Evolutionary conservation across 768 basidiomycete genomes (phyloP).

Genomic region (Dendrothele bispora): DNA sequence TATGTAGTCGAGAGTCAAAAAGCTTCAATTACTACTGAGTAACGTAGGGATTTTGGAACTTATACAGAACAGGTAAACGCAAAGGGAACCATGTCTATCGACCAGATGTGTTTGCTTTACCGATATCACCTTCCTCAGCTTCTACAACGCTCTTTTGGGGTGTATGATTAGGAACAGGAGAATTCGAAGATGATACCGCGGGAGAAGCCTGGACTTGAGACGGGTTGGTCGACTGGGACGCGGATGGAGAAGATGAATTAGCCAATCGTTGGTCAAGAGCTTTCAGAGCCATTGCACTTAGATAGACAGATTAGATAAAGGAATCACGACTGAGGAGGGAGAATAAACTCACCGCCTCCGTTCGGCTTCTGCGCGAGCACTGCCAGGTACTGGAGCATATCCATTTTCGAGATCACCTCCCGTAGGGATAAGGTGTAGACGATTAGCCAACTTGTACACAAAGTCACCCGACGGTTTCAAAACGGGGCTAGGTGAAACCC

Average conservation of each 20-base stretch:
- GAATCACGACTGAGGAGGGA: background rate
- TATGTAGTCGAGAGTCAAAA: background rate
- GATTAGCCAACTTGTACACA: conserved; percentile 65
- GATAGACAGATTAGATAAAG: conserved; percentile 6
- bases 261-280: conserved; percentile 94
- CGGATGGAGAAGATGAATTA: conserved; percentile 48
- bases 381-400: conserved; percentile 79
- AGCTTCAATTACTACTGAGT: background rate
- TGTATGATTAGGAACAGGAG: conserved; percentile 26
- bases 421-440: conserved; percentile 74
- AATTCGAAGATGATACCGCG: conserved; percentile 28
- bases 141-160: conserved; percentile 37
- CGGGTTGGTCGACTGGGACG: conserved; percentile 29
- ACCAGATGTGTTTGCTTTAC: conserved; percentile 24
- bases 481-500: conserved; percentile 61
- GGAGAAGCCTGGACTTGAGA: conserved; percentile 29
- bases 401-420: conserved; percentile 70
- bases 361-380: conserved; percentile 94
- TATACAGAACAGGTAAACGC: conserved; percentile 6
- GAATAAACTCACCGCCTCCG: conserved; percentile 69
- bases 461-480: conserved; percentile 58
- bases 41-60: conserved; percentile 4
- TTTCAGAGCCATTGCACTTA: conserved; percentile 92
- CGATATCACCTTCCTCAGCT: conserved; percentile 30
- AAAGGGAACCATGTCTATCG: background rate